Evolutionary conservation across 2,329 filamentous ascomycete species (phyloP).

Genomic region (Setomelanomma holmii): DNA sequence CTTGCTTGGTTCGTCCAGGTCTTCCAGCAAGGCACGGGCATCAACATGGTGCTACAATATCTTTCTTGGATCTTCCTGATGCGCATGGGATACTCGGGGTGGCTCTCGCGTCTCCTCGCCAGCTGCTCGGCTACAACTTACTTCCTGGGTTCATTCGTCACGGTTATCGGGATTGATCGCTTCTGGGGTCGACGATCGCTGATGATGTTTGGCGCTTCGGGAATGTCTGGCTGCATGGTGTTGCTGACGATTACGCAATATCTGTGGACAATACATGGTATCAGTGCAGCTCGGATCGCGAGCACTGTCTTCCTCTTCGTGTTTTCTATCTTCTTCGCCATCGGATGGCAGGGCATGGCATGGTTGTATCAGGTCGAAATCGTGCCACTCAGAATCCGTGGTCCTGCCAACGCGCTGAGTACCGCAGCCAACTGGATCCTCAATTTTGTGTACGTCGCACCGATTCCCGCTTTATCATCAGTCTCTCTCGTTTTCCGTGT

Average conservation of each 20-base stretch:
- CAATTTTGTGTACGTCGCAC: slow-evolving; percentile 51
- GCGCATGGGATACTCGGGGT: slow-evolving; percentile 56
- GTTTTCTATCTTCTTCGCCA: slow-evolving; percentile 90
- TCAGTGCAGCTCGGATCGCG: slow-evolving; percentile 39
- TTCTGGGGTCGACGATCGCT: slow-evolving; percentile 45
- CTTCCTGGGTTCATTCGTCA: slow-evolving; percentile 47
- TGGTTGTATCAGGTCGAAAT: slow-evolving; percentile 73
- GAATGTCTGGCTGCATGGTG: slow-evolving; percentile 44
- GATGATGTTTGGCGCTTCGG: slow-evolving; percentile 47
- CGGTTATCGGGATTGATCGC: slow-evolving; percentile 46
- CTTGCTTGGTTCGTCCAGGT: slow-evolving; percentile 53
- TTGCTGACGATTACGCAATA: slow-evolving; percentile 37
- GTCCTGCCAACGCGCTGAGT: slow-evolving; percentile 83
- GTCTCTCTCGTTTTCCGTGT: slow-evolving; percentile 26
- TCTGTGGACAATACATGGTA: slow-evolving; percentile 26
- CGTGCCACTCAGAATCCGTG: slow-evolving; percentile 85
- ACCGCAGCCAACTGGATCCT: slow-evolving; percentile 90
- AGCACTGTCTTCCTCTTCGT: slow-evolving; percentile 78
- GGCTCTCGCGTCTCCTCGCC: slow-evolving; percentile 51
- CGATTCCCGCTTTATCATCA: not conserved
- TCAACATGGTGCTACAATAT: slow-evolving; percentile 42
- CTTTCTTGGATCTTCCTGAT: slow-evolving; percentile 60
- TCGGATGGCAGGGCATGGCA: slow-evolving; percentile 78
- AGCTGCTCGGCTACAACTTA: slow-evolving; percentile 49
- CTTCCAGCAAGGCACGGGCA: slow-evolving; percentile 52